These are phyloP conservation scores for Septoria petroselini DNA, from an alignment of 2,329 filamentous ascomycete genomes.

Conservation along the genomic window DNA sequence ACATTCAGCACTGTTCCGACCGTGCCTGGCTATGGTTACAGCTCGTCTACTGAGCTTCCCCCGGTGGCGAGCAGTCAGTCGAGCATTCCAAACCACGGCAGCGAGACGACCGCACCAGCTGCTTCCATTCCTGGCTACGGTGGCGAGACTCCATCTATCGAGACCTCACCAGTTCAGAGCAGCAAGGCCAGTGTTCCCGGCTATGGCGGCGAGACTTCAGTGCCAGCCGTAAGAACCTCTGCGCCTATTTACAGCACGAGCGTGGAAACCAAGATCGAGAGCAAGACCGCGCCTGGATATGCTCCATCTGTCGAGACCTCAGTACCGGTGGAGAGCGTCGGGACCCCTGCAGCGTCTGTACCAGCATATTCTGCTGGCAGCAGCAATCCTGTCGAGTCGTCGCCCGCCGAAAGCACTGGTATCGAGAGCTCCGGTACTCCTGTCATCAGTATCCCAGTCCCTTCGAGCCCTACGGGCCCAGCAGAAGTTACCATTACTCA, in stretches of 20 bases:
- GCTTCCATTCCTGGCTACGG: background rate
- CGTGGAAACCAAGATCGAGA: too few relatives aligned
- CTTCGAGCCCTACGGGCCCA: constrained; percentile 3
- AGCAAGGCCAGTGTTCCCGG: background rate
- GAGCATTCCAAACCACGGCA: background rate
- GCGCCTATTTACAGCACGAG: background rate
- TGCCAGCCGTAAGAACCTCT: background rate
- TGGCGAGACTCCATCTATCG: background rate
- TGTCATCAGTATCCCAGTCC: constrained; percentile 5
- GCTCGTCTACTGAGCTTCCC: background rate
- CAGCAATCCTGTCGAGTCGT: background rate
- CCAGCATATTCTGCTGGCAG: background rate
- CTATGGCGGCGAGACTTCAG: background rate
- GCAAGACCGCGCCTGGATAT: too few relatives aligned
- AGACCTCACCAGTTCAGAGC: background rate
- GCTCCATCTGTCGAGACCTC: too few relatives aligned
- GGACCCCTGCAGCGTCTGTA: constrained; percentile 1
- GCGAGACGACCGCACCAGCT: background rate
- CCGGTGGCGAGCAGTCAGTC: background rate
- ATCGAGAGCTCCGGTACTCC: too few relatives aligned
- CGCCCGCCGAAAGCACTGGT: background rate
- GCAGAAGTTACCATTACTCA: constrained; percentile 17
- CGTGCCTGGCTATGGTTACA: background rate
- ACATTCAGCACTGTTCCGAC: too few relatives aligned
- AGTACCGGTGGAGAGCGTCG: background rate